Evolutionary conservation across 176 grass and related monocot genomes (phyloP), one percentile per base, ranked within the genome.

Genomic region (Tillandsia fasciculata): DNA sequence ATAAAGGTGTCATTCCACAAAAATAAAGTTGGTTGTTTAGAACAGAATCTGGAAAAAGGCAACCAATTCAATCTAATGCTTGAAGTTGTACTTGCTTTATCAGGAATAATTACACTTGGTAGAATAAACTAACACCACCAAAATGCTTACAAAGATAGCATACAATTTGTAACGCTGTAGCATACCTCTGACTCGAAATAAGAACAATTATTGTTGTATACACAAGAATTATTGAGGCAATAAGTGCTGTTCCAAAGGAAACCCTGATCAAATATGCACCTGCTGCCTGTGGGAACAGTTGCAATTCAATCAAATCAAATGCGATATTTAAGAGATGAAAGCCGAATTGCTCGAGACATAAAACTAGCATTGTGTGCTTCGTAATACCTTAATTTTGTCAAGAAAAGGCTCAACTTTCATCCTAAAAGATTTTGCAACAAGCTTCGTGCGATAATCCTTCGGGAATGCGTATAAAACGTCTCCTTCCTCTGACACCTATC

Each of bases 151-250:
- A 65, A 52, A 75, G 12, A 53, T 10, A 53, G 29, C 9, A 8
- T 66, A 66, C 8, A 53, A 28, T 33, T 7, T 29, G 50, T 52
- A 63, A 52, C 8, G 29, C 56, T 15, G 58, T 48, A 74, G 3
- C 68, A 26, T 68, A 90, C 89, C 94, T 87, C 26, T 84, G 83
- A 67, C 89, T 90, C 52, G 94, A 82, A 78, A 83, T 67, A 72
- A 97, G 80, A 51, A 79, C 84, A 83, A 97, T 93, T 53, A 97
- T 93, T 64, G 94, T 93, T 75, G 89, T 92, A 75, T 97, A 97
- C 27, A 97, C 89, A 53, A 97, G 77, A 50, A 97, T 77, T 77
- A 97, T 97, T 51, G 94, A 97, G 13, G 89, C 86, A 78, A 97
- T 77, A 59, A 97, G 94, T 8, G 89, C 94, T 1, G 94, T 97